A percentile compares a stretch with the other conserved stretches of the same genome.
Conservation (phyloP, 768 basidiomycete genomes). For the Suillus fuscotomentosus region DNA sequence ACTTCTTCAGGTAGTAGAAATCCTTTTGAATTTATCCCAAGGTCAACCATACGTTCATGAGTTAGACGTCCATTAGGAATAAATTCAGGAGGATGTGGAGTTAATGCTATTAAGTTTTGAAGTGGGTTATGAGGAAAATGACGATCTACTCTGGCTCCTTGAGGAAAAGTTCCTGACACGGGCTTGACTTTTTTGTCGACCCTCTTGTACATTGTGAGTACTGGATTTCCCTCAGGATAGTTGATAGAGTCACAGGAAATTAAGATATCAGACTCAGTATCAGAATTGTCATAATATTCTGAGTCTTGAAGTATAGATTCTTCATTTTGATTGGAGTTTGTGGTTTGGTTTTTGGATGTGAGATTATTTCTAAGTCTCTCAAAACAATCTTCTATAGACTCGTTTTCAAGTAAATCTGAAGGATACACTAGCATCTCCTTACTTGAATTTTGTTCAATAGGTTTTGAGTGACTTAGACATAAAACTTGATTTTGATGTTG, state of each 20-base stretch:
- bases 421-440: no score
- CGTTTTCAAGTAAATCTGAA: no score
- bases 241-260: neutral
- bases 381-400: no score
- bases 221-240: neutral
- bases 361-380: no score
- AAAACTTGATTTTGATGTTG: no score
- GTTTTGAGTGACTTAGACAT: no score
- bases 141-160: neutral
- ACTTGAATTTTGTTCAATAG: no score
- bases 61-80: neutral
- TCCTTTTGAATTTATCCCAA: no score
- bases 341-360: no score
- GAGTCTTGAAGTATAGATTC: neutral
- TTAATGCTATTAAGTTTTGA: neutral
- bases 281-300: neutral
- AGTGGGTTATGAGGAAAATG: neutral
- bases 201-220: neutral
- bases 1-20: no score
- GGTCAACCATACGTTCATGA: neutral
- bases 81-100: neutral
- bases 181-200: slow-evolving; percentile 5
- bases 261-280: neutral
- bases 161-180: neutral
- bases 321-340: no score